Base-by-base conservation (phyloP, 2,329 filamentous ascomycete species). In the Trichoderma sp. region DNA sequence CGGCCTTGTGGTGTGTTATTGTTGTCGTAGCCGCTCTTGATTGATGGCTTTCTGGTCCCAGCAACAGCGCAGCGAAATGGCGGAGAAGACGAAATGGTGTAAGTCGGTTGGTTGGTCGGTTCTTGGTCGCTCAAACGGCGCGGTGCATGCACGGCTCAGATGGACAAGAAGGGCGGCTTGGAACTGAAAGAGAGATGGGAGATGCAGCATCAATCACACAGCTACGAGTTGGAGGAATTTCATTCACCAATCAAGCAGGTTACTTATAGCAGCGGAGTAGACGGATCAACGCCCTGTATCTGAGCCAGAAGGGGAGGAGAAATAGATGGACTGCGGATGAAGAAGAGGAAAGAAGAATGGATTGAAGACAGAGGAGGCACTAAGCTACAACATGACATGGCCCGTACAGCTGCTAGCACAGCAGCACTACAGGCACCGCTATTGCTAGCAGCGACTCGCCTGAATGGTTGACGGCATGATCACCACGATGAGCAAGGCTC, bases 41-140 rank as follows among this genome's bases (percentile, higher is more conserved):
- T 60, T 67, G 65, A 67, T 21, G 46, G 55, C 43, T 46, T 39
- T 54, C 51, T 16, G 28, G 30, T 16, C 18, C 28, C 34, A 43
- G 52, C 63, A 69, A 69, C 39, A 61, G 46, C 68, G 68, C 68
- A 67, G 68, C 55, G 56, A 67, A 58, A 65, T 56, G 63, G 39
- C 52, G 52, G 59, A 59, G 63, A 59, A 32, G 55, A 16, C 34
- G 51, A 49, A 49, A 69, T 66, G 68, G 71, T 72, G 68, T 72
- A 73, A 72, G 71, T 71, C 69, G 46, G 71, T 68, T 72, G 68
- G 68, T 66, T 55, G 65, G 63, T 55, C 61, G 63, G 34, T 59
- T 58, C 52, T 55, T 51, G 63, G 63, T 66, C 52, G 26, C 63
- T 59, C 63, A 66, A 59, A 37, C 32, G 51, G 60, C 59, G 61